phyloP scores from a whole-genome alignment of 2,329 filamentous ascomycete species.

The Teratosphaeria pseudoeucalypti region DNA sequence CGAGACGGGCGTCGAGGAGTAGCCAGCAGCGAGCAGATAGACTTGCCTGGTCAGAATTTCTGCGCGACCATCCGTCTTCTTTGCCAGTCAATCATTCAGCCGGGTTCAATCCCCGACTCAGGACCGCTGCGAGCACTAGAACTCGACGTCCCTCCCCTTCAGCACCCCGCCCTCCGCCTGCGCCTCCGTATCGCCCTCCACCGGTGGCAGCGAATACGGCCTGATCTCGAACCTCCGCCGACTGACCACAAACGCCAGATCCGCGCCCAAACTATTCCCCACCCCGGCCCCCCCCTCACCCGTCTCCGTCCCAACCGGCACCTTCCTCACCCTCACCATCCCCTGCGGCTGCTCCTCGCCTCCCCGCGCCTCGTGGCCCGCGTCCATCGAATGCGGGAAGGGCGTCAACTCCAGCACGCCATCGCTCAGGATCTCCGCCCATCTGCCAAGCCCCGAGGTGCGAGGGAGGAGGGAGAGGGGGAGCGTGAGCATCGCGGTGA shows the following conservation, averaged over 20 bases:
- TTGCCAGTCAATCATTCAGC: too few relatives aligned
- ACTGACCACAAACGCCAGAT: slow-evolving; percentile 84
- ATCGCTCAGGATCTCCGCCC: slow-evolving; percentile 77
- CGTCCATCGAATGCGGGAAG: slow-evolving; percentile 52
- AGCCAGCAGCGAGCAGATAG: background rate
- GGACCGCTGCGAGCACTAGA: slow-evolving; percentile 34
- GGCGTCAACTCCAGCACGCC: slow-evolving; percentile 76
- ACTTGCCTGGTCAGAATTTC: too few relatives aligned
- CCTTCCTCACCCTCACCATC: slow-evolving; percentile 67
- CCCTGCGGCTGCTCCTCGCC: slow-evolving; percentile 74
- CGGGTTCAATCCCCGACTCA: background rate
- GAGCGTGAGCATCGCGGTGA: slow-evolving; percentile 66
- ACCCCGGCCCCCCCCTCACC: slow-evolving; percentile 66
- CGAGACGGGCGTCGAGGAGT: slow-evolving; percentile 1
- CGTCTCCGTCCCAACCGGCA: slow-evolving; percentile 80
- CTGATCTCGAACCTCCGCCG: slow-evolving; percentile 73
- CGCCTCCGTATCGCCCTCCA: slow-evolving; percentile 62
- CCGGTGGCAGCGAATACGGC: slow-evolving; percentile 79
- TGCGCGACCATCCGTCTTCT: too few relatives aligned
- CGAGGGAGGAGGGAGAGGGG: slow-evolving; percentile 74
- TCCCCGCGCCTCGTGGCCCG: slow-evolving; percentile 41
- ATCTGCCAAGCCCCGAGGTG: slow-evolving; percentile 63
- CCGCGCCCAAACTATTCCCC: slow-evolving; percentile 57
- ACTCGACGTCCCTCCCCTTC: slow-evolving; percentile 63
- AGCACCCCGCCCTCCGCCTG: slow-evolving; percentile 42